These are phyloP conservation scores for Mucor mucedo DNA, from an alignment of 371 early-diverging fungal genomes.

Conservation along the genomic window DNA sequence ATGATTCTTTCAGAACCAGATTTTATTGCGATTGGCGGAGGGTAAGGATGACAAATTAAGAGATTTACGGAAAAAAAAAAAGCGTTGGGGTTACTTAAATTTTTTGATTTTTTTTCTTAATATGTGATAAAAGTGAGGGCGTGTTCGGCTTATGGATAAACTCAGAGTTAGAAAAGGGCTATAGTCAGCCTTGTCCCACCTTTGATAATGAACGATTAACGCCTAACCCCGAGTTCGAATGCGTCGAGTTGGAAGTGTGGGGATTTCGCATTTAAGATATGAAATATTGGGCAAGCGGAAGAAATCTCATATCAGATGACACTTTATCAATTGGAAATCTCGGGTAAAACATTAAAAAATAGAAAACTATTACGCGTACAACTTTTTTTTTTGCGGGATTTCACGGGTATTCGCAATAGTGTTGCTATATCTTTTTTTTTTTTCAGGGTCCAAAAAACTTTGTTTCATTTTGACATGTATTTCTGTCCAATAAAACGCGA, in stretches of 20 bases:
- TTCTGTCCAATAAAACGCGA: conserved; percentile 7
- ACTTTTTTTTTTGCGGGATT: background rate
- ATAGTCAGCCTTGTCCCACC: conserved; percentile 81
- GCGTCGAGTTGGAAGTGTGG: conserved; percentile 34
- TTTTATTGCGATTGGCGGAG: conserved; percentile 92
- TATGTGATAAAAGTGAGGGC: conserved; percentile 60
- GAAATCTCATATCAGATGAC: background rate
- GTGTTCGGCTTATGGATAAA: conserved; percentile 93
- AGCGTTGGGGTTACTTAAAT: conserved; percentile 2
- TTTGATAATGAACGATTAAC: conserved; percentile 84
- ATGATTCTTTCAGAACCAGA: conserved; percentile 81
- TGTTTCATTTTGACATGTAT: background rate
- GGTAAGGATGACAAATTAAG: conserved; percentile 51
- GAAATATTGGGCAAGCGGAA: background rate
- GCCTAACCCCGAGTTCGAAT: conserved; percentile 33
- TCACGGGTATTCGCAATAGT: background rate
- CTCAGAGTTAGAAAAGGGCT: conserved; percentile 84
- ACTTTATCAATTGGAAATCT: background rate
- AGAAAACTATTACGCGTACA: background rate
- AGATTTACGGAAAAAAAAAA: background rate
- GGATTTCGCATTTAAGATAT: conserved; percentile 25
- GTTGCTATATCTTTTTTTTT: background rate
- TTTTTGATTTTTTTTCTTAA: background rate
- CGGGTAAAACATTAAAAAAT: conserved; percentile 2
- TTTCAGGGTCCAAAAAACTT: background rate